Conservation (phyloP, 176 grass and related monocot species). For the Oropetium thomaeum region DNA sequence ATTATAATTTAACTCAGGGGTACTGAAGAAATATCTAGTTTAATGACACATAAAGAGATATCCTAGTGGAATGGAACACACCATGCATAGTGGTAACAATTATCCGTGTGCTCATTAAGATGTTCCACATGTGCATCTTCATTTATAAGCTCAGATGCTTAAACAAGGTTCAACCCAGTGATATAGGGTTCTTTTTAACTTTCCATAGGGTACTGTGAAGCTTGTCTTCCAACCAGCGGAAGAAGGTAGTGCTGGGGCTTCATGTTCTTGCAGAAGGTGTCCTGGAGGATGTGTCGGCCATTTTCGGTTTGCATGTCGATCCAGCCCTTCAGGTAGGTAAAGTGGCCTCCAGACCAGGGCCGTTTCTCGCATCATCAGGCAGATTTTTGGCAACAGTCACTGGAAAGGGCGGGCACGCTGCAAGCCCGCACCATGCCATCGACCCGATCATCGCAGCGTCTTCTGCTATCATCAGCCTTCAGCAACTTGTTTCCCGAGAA, state of each 20-base stretch:
- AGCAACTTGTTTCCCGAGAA: constrained; percentile 57
- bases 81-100: too few species aligned
- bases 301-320: constrained; percentile 49
- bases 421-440: constrained; percentile 37
- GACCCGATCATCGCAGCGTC: constrained; percentile 58
- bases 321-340: constrained; percentile 20
- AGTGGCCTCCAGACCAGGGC: constrained; percentile 40
- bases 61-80: neutral
- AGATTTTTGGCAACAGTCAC: constrained; percentile 37
- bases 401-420: constrained; percentile 40
- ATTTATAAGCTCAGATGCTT: neutral
- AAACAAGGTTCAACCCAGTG: neutral
- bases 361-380: constrained; percentile 27
- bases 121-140: neutral
- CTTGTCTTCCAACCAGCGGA: constrained; percentile 63
- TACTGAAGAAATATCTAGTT: neutral
- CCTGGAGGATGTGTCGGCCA: constrained; percentile 41
- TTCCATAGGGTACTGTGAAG: constrained; percentile 54
- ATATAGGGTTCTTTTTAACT: constrained; percentile 9
- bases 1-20: neutral
- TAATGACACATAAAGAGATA: neutral
- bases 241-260: constrained; percentile 39
- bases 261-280: constrained; percentile 42
- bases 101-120: neutral
- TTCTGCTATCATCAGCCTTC: constrained; percentile 50